Base-by-base conservation (phyloP, 2,329 filamentous ascomycete species). In the Clarireedia homoeocarpa region DNA sequence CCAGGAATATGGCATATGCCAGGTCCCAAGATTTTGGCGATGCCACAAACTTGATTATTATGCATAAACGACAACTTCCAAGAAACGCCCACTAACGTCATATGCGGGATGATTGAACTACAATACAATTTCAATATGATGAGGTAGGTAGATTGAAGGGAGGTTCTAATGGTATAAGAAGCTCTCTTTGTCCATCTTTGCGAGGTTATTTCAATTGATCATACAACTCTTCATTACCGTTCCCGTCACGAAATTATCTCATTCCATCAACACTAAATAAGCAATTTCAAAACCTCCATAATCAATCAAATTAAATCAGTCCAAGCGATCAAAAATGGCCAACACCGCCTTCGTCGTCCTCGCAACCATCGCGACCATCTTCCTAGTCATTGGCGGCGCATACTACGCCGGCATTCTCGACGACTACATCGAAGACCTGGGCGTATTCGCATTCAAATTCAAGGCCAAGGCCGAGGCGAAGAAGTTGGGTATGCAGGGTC, bases 391-490 rank as follows among this genome's bases (percentile, higher is more conserved):
- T 52, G 68, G 59, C 20, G 62, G 66, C 20, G 72, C 71, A 14
- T 74, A 74, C 62, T 59, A 68, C n/a, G 61, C 71, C 53, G 72
- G 72, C 48, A 65, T 67, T 49, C 60, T 72, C 47, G 70, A 74
- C 57, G 70, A 71, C 1, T 56, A 71, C 24, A 71, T 74, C 51
- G 70, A 73, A 56, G 63, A 70, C 57, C 53, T 74, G 46, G 70
- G 68, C 1, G 65, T 71, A 24, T 67, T 68, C 53, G 58, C 72
- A 51, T 71, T 74, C 64, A 73, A 74, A 63, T 70, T 71, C 34
- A 70, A 74, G 63, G 72, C 70, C 0, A 67, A 71, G 61, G 71
- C 71, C 6, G 72, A 74, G 61, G 66, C 69, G 42, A 72, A 73
- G 61, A 70, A 71, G 54, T 61, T 72, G 60, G 63, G 73, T 59